Base-by-base conservation (phyloP, 495 filamentous ascomycete species). In the Physcia stellaris region DNA sequence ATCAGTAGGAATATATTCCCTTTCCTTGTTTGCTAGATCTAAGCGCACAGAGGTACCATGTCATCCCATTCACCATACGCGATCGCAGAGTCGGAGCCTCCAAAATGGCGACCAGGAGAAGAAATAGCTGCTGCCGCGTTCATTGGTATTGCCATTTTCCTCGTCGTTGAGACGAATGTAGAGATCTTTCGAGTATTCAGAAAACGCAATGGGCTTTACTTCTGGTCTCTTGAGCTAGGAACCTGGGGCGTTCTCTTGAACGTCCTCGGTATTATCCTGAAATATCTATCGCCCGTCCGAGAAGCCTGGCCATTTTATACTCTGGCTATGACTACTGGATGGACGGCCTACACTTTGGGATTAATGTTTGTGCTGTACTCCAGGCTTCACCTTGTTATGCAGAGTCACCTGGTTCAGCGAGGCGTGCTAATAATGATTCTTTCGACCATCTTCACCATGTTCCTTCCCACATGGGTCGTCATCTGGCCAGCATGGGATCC, bases 171-270 rank as follows among this genome's bases (percentile, higher is more conserved):
- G 35, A 61, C 73, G 33, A 62, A 68, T 43, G 50, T 67, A n/a
- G 63, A 67, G 17, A 62, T 72, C 42, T 71, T 70, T 46, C 55
- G 73, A 35, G 66, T 67, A 20, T 75, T 77, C 41, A 59, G 63
- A 20, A 61, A 63, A 32, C 66, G 66, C 21, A 56, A 52, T 9
- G 70, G 71, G 4, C 56, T 70, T 18, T 75, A 77, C 39, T 66
- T 63, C 45, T 66, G 58, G 58, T 55, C 50, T 10, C 54, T 51
- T 37, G 36, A 51, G 2, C 33, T 61, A n/a, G 38, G 27, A 11
- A 52, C 53, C 1, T 62, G 62, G 22, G 60, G 52, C 24, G 40
- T 61, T 27, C 39, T 55, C 22, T 6, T 56, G 3, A 50, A 64
- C 17, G 43, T 55, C 3, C 33, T 62, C 5, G 56, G 48, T 32